These are phyloP conservation scores for Nannochloropsis gaditana DNA, from an alignment of 108 stramenopile genomes.

Conservation along the genomic window DNA sequence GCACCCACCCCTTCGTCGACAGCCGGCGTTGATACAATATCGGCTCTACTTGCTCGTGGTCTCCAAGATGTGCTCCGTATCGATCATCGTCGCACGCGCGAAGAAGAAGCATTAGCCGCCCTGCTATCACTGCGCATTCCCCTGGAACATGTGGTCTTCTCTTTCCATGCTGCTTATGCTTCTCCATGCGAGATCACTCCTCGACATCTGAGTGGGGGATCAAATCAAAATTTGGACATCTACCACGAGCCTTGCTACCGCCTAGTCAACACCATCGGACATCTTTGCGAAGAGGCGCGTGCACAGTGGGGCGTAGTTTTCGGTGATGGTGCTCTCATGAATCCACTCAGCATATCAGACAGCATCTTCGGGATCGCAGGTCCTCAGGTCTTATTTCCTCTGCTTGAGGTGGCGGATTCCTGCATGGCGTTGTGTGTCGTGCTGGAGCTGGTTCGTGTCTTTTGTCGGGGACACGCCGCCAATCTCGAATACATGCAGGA, in stretches of 20 bases:
- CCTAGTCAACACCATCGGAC: background rate
- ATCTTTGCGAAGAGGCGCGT: background rate
- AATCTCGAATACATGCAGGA: constrained; percentile 43
- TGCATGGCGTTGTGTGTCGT: constrained; percentile 33
- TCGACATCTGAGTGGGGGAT: background rate
- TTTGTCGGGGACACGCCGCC: constrained; percentile 28
- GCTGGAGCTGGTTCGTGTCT: constrained; percentile 28
- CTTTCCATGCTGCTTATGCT: background rate
- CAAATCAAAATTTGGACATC: constrained; percentile 6
- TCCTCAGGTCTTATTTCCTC: constrained; percentile 34
- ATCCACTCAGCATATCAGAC: background rate
- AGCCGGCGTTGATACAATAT: background rate
- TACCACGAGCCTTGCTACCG: constrained; percentile 14
- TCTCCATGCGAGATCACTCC: background rate
- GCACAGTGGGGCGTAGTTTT: constrained; percentile 17
- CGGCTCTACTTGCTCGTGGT: background rate
- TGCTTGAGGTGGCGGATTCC: constrained; percentile 36
- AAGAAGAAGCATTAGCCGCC: background rate
- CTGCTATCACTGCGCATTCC: constrained; percentile 1
- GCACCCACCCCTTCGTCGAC: background rate
- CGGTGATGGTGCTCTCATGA: background rate
- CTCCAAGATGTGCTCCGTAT: constrained; percentile 6
- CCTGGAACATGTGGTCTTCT: background rate
- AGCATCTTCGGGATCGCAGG: constrained; percentile 31
- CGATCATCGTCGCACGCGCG: background rate